These are phyloP conservation scores for Talaromyces sp. DNA, from an alignment of 2,329 filamentous ascomycete genomes.

Conservation along the genomic window DNA sequence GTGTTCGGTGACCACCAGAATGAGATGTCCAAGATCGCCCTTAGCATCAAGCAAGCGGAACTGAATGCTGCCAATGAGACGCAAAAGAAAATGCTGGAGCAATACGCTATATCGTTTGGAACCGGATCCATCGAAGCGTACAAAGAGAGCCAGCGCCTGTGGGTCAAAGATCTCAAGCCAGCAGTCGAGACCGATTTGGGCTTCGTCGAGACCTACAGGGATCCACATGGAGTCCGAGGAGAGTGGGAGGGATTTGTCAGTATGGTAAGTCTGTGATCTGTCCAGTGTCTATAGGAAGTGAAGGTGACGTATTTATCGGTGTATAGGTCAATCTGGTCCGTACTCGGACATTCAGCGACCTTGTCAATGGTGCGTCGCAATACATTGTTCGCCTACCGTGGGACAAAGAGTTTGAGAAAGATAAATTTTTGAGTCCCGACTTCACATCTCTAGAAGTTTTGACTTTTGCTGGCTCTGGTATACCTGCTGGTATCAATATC, in stretches of 20 bases:
- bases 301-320: conserved; percentile 30
- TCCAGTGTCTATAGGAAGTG: background rate
- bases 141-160: conserved; percentile 74
- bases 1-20: conserved; percentile 70
- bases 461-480: conserved; percentile 66
- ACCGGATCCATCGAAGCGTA: conserved; percentile 71
- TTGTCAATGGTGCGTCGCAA: conserved; percentile 74
- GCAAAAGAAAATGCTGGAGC: conserved; percentile 67
- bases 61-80: conserved; percentile 69
- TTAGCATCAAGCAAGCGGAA: conserved; percentile 64
- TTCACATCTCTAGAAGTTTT: conserved; percentile 93
- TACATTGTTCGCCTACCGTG: conserved; percentile 90
- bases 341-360: conserved; percentile 78
- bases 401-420: conserved; percentile 86
- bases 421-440: conserved; percentile 90
- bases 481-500: conserved; percentile 58
- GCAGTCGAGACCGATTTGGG: conserved; percentile 77
- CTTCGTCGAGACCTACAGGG: conserved; percentile 81
- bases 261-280: conserved; percentile 40
- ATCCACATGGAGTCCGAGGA: conserved; percentile 73
- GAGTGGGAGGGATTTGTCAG: conserved; percentile 86
- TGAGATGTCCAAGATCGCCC: conserved; percentile 65
- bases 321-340: conserved; percentile 76
- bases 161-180: conserved; percentile 80
- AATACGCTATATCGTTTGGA: conserved; percentile 72